Evolutionary conservation across 352 stramenopile genomes (phyloP), one percentile per base, ranked within the genome.

Genomic region (Globisporangium iwayamae): DNA sequence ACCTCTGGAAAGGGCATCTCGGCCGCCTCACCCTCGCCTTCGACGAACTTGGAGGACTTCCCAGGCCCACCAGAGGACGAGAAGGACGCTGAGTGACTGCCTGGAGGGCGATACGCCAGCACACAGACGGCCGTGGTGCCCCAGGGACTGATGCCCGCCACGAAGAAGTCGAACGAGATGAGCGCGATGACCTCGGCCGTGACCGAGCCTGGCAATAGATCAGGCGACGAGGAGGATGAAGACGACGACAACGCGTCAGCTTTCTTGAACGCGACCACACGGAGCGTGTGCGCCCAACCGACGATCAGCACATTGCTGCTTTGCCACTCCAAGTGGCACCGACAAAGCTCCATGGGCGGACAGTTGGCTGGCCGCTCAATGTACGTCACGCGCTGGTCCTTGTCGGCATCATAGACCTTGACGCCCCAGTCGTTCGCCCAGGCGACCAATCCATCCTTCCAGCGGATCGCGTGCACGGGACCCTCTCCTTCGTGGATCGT

Each of bases 351-450:
- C 78, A 94, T 89, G 0, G 86, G 86, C 4, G 86, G 86, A 56
- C 86, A 94, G 53, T 86, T 88, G 2, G 79, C 77, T 8, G 86
- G 86, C 2, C 84, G 79, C 60, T 94, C 86, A 60, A 94, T 83
- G 66, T 90, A 94, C 65, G 86, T 94, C 50, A 94, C 77, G 38
- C 83, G 83, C 57, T 87, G 78, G 53, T 93, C 86, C 28, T 75
- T 78, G 10, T 87, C 77, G 1, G 83, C 71, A 61, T 94, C 83
- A 56, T 94, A 94, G 2, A 94, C 83, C 60, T 94, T 94, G 20
- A 94, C 83, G 47, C 86, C 86, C 83, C 83, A 94, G 63, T 94
- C 86, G 58, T 94, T 94, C 1, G 83, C 86, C 86, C 86, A 94
- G 8, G 86, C 86, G 2, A 94, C 74, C 9, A 94, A 75, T 3